Evolutionary conservation across 345 rosid genomes (phyloP).

Genomic region (sweet orange (Citrus sinensis)): DVS_A1.0 CM039166.1:18790501-18791000

Average conservation of each 20-base stretch:
- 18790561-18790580: too few species aligned
- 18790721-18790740: background rate
- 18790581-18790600: background rate
- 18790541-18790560: background rate
- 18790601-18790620: background rate
- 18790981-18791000: background rate
- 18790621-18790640: too few species aligned
- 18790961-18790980: too few species aligned
- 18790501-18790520: background rate
- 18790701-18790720: background rate
- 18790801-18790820: background rate
- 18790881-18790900: background rate
- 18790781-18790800: background rate
- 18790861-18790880: background rate
- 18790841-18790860: constrained; percentile 1
- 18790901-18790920: background rate
- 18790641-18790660: background rate
- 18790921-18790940: background rate
- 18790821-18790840: background rate
- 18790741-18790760: background rate
- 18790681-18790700: background rate
- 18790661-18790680: background rate
- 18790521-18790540: background rate
- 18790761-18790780: background rate
- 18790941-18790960: background rate